Evolutionary conservation across 2,329 filamentous ascomycete genomes (phyloP).

Genomic region (Neodidymelliopsis sp.): DNA sequence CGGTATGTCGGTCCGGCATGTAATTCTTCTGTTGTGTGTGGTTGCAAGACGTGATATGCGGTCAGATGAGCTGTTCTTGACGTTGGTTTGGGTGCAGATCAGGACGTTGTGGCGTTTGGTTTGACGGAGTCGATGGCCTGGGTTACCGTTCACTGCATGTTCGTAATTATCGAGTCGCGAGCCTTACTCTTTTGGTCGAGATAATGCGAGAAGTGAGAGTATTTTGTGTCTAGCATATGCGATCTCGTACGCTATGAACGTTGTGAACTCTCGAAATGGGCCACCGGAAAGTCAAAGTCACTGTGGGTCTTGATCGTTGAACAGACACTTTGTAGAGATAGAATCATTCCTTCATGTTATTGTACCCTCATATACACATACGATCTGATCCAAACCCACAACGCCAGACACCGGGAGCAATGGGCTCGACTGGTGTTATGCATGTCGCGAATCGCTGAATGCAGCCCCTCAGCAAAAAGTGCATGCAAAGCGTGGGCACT

Average conservation of each 20-base stretch:
- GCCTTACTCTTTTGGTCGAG: conserved; percentile 7
- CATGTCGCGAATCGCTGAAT: conserved; percentile 20
- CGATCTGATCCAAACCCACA: conserved; percentile 8
- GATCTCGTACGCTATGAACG: no score
- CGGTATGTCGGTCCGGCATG: conserved; percentile 21
- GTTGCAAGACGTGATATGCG: not conserved
- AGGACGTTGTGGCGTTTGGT: not conserved
- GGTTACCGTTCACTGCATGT: not conserved
- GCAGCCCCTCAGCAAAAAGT: conserved; percentile 6
- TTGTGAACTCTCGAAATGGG: no score
- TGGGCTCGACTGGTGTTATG: conserved; percentile 19
- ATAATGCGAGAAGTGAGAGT: conserved; percentile 12
- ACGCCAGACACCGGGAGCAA: conserved; percentile 20
- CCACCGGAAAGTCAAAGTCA: no score
- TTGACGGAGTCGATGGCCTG: not conserved
- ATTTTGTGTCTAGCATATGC: no score
- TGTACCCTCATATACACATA: conserved; percentile 2
- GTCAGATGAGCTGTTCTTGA: not conserved
- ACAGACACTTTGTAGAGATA: no score
- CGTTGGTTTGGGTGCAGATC: not conserved
- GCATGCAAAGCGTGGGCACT: not conserved
- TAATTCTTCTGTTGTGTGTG: not conserved
- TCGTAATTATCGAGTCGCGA: not conserved
- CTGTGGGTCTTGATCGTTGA: no score
- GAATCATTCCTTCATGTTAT: no score